phyloP scores from a whole-genome alignment of 768 basidiomycete genomes.

The Daedalea quercina region DNA sequence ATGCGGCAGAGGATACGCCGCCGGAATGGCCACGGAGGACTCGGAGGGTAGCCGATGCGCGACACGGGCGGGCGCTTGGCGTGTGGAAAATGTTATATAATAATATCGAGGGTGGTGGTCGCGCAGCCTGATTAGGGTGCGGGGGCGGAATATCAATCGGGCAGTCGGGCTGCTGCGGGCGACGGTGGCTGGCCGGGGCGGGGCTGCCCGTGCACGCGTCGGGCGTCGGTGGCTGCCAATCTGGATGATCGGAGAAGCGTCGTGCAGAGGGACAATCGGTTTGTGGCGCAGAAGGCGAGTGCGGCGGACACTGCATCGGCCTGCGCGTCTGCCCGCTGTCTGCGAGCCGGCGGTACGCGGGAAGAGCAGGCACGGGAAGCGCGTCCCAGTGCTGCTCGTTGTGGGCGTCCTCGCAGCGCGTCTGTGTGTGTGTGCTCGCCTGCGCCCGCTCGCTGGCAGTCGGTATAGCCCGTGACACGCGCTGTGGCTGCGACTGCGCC shows the following conservation, averaged over 20 bases:
- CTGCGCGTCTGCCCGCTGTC: neutral
- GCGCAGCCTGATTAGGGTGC: neutral
- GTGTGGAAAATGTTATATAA: no score
- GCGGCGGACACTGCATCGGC: slow-evolving; percentile 1
- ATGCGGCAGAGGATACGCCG: neutral
- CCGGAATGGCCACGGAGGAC: no score
- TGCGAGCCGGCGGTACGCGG: neutral
- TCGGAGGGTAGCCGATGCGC: neutral
- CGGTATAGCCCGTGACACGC: no score
- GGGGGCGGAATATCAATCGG: neutral
- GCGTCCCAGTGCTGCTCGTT: no score
- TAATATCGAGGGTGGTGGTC: no score
- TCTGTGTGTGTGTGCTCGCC: no score
- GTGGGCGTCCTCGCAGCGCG: no score
- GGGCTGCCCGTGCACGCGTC: neutral
- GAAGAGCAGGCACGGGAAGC: no score
- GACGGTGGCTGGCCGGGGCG: neutral
- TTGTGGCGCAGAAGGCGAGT: slow-evolving; percentile 16
- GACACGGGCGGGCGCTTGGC: neutral
- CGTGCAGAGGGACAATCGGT: slow-evolving; percentile 4
- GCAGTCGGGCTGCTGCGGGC: neutral
- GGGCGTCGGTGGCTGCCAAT: neutral
- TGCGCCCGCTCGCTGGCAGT: no score
- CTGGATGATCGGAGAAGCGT: neutral
- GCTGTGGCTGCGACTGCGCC: no score